Evolutionary conservation across 805 yeast genomes (phyloP), one percentile per base, ranked within the genome.

Genomic region (Torulaspora maleeae): DNA sequence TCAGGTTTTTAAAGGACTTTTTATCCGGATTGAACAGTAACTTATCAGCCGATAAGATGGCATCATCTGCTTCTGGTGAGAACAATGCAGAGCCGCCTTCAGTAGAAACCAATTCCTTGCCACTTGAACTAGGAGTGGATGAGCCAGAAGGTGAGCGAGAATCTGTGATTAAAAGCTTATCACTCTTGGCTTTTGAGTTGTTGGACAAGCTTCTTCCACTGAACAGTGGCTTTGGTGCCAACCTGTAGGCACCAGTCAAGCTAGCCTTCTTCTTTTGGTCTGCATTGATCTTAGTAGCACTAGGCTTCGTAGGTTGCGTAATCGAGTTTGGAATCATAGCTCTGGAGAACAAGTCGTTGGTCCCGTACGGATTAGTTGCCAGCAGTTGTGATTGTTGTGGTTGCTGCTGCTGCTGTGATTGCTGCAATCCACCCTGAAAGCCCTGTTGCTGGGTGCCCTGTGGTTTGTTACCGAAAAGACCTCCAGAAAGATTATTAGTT

Each of bases 361-460:
- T 75, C 1, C 96, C 95, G 60, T 86, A 90, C 36, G 96, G 96
- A 60, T 62, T 56, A 30, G 48, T 73, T 72, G 46, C 68, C 54
- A 35, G 74, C 67, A 43, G 68, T 49, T 60, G 63, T 44, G 53
- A 55, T 43, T 51, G 65, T 38, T 52, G 55, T 44, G 54, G 55
- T 43, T 51, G 56, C 20, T 64, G 64, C 20, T 64, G 64, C 30
- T 55, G 65, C 43, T 53, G 63, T 47, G 51, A 63, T 38, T 50
- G 55, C 19, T 48, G 52, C 5, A 36, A 36, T 11, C 41, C 42
- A 8, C 36, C 38, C 11, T 40, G 48, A 25, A 43, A 38, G 7
- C 41, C 42, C 19, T 51, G 47, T 27, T 50, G 50, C 38, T 48
- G 52, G 33, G 39, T 45, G 12, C 49, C 53, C 29, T 49, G 61